Evolutionary conservation across 345 rosid genomes (phyloP).

Genomic region (Litchi chinensis): DNA sequence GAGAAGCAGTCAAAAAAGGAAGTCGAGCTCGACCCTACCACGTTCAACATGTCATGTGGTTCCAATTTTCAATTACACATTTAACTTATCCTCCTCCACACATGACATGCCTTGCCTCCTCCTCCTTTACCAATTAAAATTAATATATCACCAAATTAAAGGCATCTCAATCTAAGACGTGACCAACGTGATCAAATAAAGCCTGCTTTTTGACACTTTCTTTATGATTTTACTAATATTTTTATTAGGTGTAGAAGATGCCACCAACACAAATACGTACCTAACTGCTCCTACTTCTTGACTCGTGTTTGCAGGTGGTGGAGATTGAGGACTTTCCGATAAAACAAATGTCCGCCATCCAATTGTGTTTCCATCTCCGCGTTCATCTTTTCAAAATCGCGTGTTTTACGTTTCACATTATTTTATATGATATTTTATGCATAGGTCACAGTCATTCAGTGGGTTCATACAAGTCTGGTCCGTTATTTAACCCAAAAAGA

Average conservation of each 20-base stretch:
- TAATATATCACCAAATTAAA: background rate
- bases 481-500: no score
- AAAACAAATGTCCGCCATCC: background rate
- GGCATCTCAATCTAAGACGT: background rate
- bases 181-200: slow-evolving; percentile 10
- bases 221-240: background rate
- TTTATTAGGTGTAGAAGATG: background rate
- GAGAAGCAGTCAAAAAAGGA: slow-evolving; percentile 8
- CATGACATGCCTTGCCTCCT: background rate
- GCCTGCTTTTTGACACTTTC: background rate
- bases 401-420: background rate
- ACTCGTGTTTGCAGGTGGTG: background rate
- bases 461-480: background rate
- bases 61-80: background rate
- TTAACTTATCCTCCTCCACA: background rate
- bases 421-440: background rate
- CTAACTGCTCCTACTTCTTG: background rate
- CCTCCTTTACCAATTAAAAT: background rate
- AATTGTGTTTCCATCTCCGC: background rate
- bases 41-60: slow-evolving; percentile 22
- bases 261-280: background rate
- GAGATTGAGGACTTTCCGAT: background rate
- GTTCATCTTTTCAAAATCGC: background rate
- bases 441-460: background rate
- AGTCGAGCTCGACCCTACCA: slow-evolving; percentile 14